Evolutionary conservation across 441 rosid species (phyloP).

Genomic region (Lepidium campestre): DNA sequence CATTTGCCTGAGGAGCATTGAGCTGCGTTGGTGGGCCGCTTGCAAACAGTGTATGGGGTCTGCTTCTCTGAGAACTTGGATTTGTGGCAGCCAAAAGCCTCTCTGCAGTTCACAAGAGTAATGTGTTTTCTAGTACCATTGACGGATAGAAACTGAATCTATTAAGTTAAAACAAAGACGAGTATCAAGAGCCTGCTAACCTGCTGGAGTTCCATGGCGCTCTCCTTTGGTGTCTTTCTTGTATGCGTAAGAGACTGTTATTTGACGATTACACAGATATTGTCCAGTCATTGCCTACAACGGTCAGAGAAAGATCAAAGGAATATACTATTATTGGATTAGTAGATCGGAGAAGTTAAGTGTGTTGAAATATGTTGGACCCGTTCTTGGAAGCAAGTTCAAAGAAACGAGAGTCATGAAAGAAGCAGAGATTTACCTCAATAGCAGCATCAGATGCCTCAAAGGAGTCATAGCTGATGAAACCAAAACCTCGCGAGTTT

Average conservation of each 20-base stretch:
- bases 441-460: constrained; percentile 97
- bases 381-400: background rate
- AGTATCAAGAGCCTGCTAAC: constrained; percentile 33
- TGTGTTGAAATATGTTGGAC: background rate
- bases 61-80: constrained; percentile 73
- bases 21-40: constrained; percentile 76
- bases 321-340: background rate
- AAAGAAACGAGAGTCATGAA: background rate
- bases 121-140: background rate
- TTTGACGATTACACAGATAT: constrained; percentile 90
- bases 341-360: background rate
- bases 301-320: background rate
- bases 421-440: constrained; percentile 45
- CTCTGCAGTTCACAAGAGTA: constrained; percentile 42
- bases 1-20: constrained; percentile 55
- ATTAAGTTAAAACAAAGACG: background rate
- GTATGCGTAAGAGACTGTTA: constrained; percentile 93
- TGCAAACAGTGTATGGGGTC: constrained; percentile 92
- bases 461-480: constrained; percentile 92
- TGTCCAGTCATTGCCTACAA: constrained; percentile 93
- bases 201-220: constrained; percentile 98
- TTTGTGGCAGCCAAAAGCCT: constrained; percentile 95
- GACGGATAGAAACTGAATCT: background rate
- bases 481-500: constrained; percentile 94
- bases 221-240: constrained; percentile 99